phyloP scores from a whole-genome alignment of 2,329 filamentous ascomycete species.

The Hymenoscyphus repandus region DNA sequence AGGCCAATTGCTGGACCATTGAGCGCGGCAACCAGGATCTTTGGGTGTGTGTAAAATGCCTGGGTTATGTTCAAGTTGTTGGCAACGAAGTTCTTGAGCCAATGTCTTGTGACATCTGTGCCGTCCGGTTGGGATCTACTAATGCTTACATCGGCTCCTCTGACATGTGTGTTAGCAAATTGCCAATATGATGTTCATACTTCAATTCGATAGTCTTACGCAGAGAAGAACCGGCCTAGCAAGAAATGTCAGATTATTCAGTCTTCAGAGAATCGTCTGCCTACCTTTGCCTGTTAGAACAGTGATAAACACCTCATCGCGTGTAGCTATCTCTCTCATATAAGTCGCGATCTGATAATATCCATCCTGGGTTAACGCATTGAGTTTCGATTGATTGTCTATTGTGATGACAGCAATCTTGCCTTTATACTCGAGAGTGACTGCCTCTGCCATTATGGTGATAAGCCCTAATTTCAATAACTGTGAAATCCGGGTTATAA shows the following conservation, averaged over 20 bases:
- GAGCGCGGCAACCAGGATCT: constrained; percentile 84
- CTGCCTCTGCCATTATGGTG: constrained; percentile 20
- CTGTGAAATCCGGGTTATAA: background rate
- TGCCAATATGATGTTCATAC: background rate
- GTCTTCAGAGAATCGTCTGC: background rate
- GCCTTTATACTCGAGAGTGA: constrained; percentile 54
- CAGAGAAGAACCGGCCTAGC: constrained; percentile 67
- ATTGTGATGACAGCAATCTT: constrained; percentile 81
- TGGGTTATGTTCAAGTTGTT: constrained; percentile 88
- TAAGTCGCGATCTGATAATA: constrained; percentile 74
- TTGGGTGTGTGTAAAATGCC: constrained; percentile 88
- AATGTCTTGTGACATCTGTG: constrained; percentile 42
- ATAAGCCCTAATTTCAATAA: too few species aligned
- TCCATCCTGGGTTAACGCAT: constrained; percentile 64
- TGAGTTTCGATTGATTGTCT: constrained; percentile 80
- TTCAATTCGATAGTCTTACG: constrained; percentile 49
- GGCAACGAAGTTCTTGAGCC: constrained; percentile 67
- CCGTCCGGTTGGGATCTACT: constrained; percentile 38
- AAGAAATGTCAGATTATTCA: constrained; percentile 5
- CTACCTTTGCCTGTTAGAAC: constrained; percentile 74
- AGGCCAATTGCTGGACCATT: constrained; percentile 91
- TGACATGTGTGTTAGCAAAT: constrained; percentile 33
- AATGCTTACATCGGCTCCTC: constrained; percentile 73
- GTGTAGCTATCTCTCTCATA: constrained; percentile 71
- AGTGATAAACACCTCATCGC: constrained; percentile 79